These are phyloP conservation scores for Apiospora pterosperma DNA, from an alignment of 2,329 filamentous ascomycete genomes.

Conservation along the genomic window DNA sequence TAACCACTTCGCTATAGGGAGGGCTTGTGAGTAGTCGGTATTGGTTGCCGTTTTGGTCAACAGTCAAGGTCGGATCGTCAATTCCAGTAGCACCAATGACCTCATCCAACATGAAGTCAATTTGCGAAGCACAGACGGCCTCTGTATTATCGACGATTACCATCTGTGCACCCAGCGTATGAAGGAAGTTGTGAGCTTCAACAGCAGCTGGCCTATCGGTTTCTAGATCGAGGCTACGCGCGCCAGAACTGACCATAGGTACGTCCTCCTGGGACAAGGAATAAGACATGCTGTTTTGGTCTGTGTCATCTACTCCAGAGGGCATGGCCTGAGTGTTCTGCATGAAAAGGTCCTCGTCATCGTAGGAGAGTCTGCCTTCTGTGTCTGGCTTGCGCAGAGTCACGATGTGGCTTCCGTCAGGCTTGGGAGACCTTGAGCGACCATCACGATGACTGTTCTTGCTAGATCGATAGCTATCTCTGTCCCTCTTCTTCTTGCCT, in stretches of 20 bases:
- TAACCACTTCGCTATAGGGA: constrained; percentile 14
- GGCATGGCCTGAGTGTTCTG: not conserved
- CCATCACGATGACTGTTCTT: not conserved
- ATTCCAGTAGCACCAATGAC: not conserved
- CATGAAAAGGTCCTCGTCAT: constrained; percentile 7
- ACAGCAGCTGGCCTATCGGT: not conserved
- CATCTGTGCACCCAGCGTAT: not conserved
- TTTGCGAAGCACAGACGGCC: not conserved
- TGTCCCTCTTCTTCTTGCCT: not conserved
- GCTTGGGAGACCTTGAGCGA: not conserved
- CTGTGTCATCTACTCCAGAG: not conserved
- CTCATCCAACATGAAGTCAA: constrained; percentile 2
- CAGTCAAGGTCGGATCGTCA: not conserved
- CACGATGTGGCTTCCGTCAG: not conserved
- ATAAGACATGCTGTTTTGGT: not conserved
- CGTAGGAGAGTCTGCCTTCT: constrained; percentile 8
- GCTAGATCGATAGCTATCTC: not conserved
- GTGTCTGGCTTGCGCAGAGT: not conserved
- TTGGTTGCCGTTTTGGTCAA: constrained; percentile 5
- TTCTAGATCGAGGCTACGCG: not conserved
- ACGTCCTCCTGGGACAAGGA: not conserved
- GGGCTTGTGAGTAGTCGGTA: constrained; percentile 10
- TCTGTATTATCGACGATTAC: not conserved
- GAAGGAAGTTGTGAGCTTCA: constrained; percentile 7
- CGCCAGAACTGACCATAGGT: not conserved